Evolutionary conservation across 2,329 filamentous ascomycete species (phyloP).

Genomic region (Neofusicoccum ribis): DNA sequence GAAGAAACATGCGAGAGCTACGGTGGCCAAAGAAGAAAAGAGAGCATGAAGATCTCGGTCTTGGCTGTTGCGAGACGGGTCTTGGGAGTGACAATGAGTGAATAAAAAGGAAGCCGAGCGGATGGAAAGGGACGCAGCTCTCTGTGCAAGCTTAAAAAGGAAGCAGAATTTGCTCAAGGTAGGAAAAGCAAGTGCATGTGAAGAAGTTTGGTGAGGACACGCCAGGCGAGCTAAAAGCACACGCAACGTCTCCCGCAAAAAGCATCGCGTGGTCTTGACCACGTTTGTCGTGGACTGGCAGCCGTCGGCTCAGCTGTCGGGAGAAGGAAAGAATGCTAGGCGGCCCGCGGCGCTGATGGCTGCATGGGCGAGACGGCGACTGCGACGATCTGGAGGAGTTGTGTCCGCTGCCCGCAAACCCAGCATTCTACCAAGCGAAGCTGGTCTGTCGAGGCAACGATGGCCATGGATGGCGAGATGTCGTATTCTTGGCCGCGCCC

Average conservation of each 20-base stretch:
- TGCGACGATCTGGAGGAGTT: constrained; percentile 3
- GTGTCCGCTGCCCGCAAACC: background rate
- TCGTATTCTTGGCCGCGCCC: background rate
- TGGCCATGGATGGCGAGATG: background rate
- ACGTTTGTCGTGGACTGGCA: too few species aligned
- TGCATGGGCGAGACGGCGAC: background rate
- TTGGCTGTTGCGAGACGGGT: too few species aligned
- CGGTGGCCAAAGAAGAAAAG: background rate
- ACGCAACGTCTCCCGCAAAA: too few species aligned
- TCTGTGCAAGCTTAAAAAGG: too few species aligned
- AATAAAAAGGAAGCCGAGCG: too few species aligned
- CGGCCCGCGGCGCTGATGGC: background rate
- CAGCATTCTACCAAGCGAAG: background rate
- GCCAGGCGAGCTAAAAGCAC: too few species aligned
- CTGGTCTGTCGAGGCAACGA: background rate
- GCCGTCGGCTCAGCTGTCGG: too few species aligned
- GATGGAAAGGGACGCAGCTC: too few species aligned
- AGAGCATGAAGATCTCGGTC: background rate
- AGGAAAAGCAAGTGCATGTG: background rate
- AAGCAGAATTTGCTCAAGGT: too few species aligned
- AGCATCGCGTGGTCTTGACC: too few species aligned
- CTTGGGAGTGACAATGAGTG: too few species aligned
- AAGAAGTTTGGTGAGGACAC: background rate
- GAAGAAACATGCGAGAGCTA: background rate
- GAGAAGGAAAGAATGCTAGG: background rate